A percentile compares a stretch with the other conserved stretches of the same genome.
phyloP scores from a whole-genome alignment of 371 early-diverging fungal genomes.

The Coemansia sp. region DNA sequence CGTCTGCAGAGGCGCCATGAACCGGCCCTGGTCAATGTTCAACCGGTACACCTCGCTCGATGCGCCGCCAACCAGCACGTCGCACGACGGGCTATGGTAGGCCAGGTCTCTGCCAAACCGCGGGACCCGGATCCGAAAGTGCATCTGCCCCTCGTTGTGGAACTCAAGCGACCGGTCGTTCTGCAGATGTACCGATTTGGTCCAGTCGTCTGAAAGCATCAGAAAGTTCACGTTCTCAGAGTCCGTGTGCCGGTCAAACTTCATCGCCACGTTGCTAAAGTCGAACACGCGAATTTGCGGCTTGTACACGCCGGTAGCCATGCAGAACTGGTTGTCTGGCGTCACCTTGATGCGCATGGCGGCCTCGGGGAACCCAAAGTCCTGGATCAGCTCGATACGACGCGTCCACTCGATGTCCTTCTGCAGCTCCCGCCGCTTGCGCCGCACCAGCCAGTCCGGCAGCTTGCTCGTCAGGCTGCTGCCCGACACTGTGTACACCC shows the following conservation, averaged over 20 bases:
- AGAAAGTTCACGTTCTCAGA: conserved; percentile 90
- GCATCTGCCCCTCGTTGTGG: conserved; percentile 94
- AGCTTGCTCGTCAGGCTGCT: conserved; percentile 73
- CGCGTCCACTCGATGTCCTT: conserved; percentile 86
- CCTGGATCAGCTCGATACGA: conserved; percentile 92
- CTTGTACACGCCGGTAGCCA: conserved; percentile 98
- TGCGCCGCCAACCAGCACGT: conserved; percentile 84
- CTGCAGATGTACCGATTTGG: conserved; percentile 92
- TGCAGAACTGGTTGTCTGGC: conserved; percentile 79
- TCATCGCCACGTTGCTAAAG: conserved; percentile 89
- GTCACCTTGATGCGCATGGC: conserved; percentile 82
- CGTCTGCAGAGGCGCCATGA: conserved; percentile 80
- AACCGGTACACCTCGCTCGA: conserved; percentile 86
- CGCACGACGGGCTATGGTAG: conserved; percentile 91
- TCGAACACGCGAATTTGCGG: conserved; percentile 97
- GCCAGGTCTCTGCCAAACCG: conserved; percentile 92
- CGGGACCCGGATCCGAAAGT: conserved; percentile 94
- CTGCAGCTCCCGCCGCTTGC: conserved; percentile 80
- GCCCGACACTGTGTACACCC: conserved; percentile 90
- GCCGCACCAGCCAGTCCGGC: conserved; percentile 92
- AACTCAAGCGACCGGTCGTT: conserved; percentile 95
- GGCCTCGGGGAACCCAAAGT: conserved; percentile 98
- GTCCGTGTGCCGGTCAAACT: conserved; percentile 97
- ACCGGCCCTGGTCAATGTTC: conserved; percentile 95
- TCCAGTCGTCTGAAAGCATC: conserved; percentile 97